Evolutionary conservation across 257 asterid species (phyloP).

Genomic region (Salvia miltiorrhiza): DNA sequence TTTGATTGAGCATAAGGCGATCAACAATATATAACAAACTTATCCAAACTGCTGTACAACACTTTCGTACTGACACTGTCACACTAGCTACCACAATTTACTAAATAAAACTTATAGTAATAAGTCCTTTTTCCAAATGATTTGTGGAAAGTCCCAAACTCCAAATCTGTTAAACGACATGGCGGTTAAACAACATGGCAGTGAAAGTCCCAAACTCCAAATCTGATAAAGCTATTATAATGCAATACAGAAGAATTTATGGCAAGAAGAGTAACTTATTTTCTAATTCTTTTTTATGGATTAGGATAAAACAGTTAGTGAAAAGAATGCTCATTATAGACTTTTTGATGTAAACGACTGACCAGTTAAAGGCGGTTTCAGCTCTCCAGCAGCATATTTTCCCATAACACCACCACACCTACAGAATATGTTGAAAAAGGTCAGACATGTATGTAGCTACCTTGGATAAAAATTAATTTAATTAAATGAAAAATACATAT

Average conservation of each 20-base stretch:
- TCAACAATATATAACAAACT: neutral
- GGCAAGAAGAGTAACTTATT: neutral
- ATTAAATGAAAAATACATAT: neutral
- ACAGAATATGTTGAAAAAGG: slow-evolving; percentile 24
- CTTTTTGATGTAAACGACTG: slow-evolving; percentile 28
- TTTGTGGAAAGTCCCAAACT: neutral
- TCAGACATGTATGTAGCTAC: slow-evolving; percentile 7
- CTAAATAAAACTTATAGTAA: neutral
- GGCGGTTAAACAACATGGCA: too few relatives aligned
- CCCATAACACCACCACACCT: slow-evolving; percentile 99
- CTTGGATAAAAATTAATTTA: neutral
- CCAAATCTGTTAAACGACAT: too few relatives aligned
- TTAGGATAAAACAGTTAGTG: neutral
- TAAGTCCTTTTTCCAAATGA: neutral
- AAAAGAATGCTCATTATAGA: neutral
- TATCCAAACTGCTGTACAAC: neutral
- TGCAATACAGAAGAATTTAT: neutral
- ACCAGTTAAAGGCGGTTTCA: slow-evolving; percentile 92
- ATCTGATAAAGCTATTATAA: neutral
- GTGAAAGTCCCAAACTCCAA: neutral
- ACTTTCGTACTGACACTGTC: neutral
- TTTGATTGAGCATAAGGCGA: neutral
- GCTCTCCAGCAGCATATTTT: slow-evolving; percentile 97
- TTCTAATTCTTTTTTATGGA: neutral
- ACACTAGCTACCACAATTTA: neutral